Conservation (phyloP, 2,329 filamentous ascomycete genomes). For the Coniella lustricola region DNA sequence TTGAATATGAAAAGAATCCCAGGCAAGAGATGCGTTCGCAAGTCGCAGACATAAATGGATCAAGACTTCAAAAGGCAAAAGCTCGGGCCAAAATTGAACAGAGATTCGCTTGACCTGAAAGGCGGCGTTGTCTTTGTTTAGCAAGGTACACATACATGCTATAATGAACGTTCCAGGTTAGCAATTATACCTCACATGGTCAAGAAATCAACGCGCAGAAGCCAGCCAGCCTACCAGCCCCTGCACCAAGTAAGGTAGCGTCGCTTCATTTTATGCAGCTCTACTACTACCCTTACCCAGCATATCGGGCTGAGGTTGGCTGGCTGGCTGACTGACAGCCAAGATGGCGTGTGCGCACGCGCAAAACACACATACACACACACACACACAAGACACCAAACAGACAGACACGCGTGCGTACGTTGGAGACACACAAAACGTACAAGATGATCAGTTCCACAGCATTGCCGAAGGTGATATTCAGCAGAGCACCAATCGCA, state of each 20-base stretch:
- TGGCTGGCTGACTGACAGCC: no score
- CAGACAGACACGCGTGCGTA: no score
- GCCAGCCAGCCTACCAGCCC: neutral
- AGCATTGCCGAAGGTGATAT: conserved; percentile 56
- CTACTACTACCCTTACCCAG: no score
- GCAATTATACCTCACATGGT: conserved; percentile 3
- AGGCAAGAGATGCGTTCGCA: conserved; percentile 6
- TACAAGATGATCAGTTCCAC: conserved; percentile 54
- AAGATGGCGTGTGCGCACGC: no score
- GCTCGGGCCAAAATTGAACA: conserved; percentile 39
- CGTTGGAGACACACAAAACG: neutral
- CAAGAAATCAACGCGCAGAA: no score
- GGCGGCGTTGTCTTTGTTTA: conserved; percentile 37
- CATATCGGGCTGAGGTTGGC: no score
- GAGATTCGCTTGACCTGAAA: conserved; percentile 42
- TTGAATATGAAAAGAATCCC: no score
- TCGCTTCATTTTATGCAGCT: no score
- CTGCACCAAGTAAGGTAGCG: neutral
- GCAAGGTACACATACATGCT: conserved; percentile 48
- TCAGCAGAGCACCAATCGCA: conserved; percentile 51
- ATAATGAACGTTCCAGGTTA: conserved; percentile 19
- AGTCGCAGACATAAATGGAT: no score
- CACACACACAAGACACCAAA: neutral
- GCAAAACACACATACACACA: no score
- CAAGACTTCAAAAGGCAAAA: no score